Evolutionary conservation across 2,329 filamentous ascomycete species (phyloP).

Genomic region (Alternaria brassicicola): DNA sequence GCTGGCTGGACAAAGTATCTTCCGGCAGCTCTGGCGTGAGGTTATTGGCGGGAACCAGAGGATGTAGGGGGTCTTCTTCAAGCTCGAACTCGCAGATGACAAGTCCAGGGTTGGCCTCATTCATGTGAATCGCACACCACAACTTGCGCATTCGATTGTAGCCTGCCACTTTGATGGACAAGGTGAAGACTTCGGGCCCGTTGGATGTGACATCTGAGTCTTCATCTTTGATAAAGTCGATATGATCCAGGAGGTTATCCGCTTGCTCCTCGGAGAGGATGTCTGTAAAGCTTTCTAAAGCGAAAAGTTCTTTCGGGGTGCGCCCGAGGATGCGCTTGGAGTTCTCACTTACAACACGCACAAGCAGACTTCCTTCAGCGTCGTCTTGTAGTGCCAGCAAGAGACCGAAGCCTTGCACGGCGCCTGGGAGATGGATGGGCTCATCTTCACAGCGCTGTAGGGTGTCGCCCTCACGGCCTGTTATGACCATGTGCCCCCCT

Average conservation of each 20-base stretch:
- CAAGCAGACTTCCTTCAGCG: constrained; percentile 66
- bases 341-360: constrained; percentile 82
- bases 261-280: constrained; percentile 83
- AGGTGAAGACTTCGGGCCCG: constrained; percentile 84
- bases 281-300: constrained; percentile 76
- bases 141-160: constrained; percentile 67
- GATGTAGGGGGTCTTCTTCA: constrained; percentile 74
- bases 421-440: constrained; percentile 85
- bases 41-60: constrained; percentile 67
- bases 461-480: constrained; percentile 72
- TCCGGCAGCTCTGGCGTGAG: constrained; percentile 67
- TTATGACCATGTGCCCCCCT: constrained; percentile 81
- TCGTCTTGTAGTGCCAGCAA: constrained; percentile 77
- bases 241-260: constrained; percentile 82
- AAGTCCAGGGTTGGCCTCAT: constrained; percentile 65
- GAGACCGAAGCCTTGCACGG: constrained; percentile 79
- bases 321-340: constrained; percentile 76
- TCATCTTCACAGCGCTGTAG: constrained; percentile 88
- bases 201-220: constrained; percentile 75
- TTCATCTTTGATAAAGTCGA: constrained; percentile 86
- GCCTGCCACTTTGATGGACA: constrained; percentile 68
- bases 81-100: constrained; percentile 89
- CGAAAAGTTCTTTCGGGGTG: constrained; percentile 76
- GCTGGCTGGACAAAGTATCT: constrained; percentile 75
- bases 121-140: constrained; percentile 87